A percentile compares a stretch with the other conserved stretches of the same genome.
phyloP scores from a whole-genome alignment of 805 yeast genomes.

The Schwanniomyces vanrijiae region DNA sequence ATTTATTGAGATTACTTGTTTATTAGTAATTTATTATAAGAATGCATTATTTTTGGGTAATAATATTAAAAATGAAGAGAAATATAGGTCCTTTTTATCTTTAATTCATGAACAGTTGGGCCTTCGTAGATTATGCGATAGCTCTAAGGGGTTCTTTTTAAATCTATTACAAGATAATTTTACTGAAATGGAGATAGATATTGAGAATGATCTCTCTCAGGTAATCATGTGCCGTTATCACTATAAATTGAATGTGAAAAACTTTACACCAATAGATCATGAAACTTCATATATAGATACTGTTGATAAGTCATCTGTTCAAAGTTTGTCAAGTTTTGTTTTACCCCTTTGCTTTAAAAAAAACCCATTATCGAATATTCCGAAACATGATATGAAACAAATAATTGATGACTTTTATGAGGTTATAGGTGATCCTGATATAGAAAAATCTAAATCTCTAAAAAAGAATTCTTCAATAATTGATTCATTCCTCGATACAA shows the following conservation, averaged over 20 bases:
- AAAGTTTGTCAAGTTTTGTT: constrained; percentile 47
- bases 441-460: constrained; percentile 40
- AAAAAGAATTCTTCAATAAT: constrained; percentile 47
- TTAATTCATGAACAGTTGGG: constrained; percentile 78
- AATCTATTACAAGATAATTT: constrained; percentile 56
- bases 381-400: constrained; percentile 69
- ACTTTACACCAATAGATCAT: constrained; percentile 68
- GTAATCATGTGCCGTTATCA: constrained; percentile 78
- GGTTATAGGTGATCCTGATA: constrained; percentile 66
- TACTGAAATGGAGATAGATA: constrained; percentile 42
- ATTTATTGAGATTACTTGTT: constrained; percentile 35
- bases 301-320: constrained; percentile 29
- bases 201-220: constrained; percentile 71
- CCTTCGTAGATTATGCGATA: constrained; percentile 62
- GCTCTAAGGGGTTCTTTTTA: constrained; percentile 61
- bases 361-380: constrained; percentile 58
- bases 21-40: constrained; percentile 39
- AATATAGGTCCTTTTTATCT: constrained; percentile 49
- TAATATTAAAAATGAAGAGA: constrained; percentile 9
- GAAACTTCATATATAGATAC: constrained; percentile 29
- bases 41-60: constrained; percentile 3
- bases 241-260: constrained; percentile 56
- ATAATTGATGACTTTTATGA: constrained; percentile 72
- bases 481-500: constrained; percentile 46
- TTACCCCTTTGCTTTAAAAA: constrained; percentile 55